Conservation (phyloP, 768 basidiomycete genomes). For the Hypholoma fasciculare region DNA sequence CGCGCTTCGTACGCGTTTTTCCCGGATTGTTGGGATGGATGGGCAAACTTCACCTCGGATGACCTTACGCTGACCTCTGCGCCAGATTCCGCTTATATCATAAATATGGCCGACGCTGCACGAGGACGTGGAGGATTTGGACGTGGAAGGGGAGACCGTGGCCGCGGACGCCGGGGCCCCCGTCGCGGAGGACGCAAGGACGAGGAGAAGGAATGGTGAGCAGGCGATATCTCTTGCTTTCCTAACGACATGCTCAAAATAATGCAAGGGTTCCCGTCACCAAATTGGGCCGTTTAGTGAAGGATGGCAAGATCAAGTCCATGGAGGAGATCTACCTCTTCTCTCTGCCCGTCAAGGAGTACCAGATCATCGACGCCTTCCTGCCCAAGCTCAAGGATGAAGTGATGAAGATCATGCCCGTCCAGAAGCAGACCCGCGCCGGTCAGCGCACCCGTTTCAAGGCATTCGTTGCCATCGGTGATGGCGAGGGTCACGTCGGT, state of each 20-base stretch:
- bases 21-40: slow-evolving; percentile 47
- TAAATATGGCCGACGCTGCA: slow-evolving; percentile 79
- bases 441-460: slow-evolving; percentile 99
- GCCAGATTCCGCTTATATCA: slow-evolving; percentile 20
- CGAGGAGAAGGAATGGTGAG: slow-evolving; percentile 99
- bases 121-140: slow-evolving; percentile 75
- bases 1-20: slow-evolving; percentile 10
- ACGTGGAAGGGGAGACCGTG: slow-evolving; percentile 90
- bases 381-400: slow-evolving; percentile 99
- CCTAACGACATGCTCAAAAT: not conserved
- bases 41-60: slow-evolving; percentile 38
- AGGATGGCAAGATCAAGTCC: slow-evolving; percentile 99
- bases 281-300: slow-evolving; percentile 98
- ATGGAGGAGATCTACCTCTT: slow-evolving; percentile 99
- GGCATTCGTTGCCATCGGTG: slow-evolving; percentile 99
- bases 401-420: slow-evolving; percentile 99
- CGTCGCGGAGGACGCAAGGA: slow-evolving; percentile 98
- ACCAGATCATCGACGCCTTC: slow-evolving; percentile 99
- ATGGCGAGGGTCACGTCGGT: slow-evolving; percentile 98
- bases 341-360: slow-evolving; percentile 99
- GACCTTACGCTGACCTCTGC: slow-evolving; percentile 29
- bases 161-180: slow-evolving; percentile 85
- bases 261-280: slow-evolving; percentile 89
- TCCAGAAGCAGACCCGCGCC: slow-evolving; percentile 99
- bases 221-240: not conserved